Evolutionary conservation across 768 basidiomycete genomes (phyloP).

Genomic region (Scleroderma citrinum): DNA sequence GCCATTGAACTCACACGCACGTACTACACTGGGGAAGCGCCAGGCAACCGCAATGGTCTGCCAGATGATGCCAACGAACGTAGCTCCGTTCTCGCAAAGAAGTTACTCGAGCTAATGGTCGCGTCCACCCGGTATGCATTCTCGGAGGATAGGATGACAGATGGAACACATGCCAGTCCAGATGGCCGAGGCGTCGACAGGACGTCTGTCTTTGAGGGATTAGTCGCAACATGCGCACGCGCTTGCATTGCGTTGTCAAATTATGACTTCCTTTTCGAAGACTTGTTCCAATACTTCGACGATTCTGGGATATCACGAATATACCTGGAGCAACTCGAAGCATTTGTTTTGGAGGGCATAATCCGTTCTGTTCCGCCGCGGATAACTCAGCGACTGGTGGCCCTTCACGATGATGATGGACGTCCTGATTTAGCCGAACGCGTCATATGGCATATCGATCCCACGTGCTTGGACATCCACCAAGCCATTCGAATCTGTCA

Average conservation of each 20-base stretch:
- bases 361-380: conserved; percentile 77
- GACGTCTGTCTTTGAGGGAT: conserved; percentile 81
- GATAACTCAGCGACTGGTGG: conserved; percentile 80
- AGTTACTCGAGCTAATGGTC: conserved; percentile 75
- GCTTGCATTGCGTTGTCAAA: conserved; percentile 79
- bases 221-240: conserved; percentile 70
- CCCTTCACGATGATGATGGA: conserved; percentile 64
- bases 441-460: conserved; percentile 95
- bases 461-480: conserved; percentile 85
- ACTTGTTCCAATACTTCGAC: conserved; percentile 87
- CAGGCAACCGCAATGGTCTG: conserved; percentile 84
- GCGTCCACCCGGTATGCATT: conserved; percentile 89
- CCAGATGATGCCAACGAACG: conserved; percentile 60
- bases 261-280: conserved; percentile 87
- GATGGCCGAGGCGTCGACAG: conserved; percentile 91
- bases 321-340: conserved; percentile 76
- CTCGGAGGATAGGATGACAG: conserved; percentile 91
- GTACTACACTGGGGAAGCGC: conserved; percentile 74
- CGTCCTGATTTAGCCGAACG: conserved; percentile 76
- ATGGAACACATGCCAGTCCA: conserved; percentile 73
- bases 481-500: conserved; percentile 88
- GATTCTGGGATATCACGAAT: conserved; percentile 78
- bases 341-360: conserved; percentile 69
- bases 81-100: conserved; percentile 60
- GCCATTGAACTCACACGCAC: conserved; percentile 83